phyloP scores from a whole-genome alignment of 352 stramenopile species.

The Bremia lactucae region DNA sequence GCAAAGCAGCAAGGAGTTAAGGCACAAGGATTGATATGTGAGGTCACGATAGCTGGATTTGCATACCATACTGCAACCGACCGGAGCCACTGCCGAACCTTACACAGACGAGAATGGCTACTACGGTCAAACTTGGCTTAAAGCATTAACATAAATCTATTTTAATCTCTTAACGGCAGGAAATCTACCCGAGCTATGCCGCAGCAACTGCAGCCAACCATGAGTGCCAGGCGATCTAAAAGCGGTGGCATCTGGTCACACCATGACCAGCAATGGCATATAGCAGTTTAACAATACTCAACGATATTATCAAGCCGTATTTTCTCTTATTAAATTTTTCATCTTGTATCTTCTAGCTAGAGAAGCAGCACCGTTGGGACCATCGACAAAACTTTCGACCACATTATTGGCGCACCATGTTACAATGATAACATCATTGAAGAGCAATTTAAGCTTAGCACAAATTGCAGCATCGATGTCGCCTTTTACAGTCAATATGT shows the following conservation, averaged over 20 bases:
- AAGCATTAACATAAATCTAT: conserved; percentile 84
- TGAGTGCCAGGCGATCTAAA: conserved; percentile 50
- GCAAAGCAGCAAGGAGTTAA: conserved; percentile 8
- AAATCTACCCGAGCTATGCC: conserved; percentile 47
- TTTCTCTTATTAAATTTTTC: too few relatives aligned
- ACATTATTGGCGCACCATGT: conserved; percentile 74
- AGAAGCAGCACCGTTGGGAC: conserved; percentile 33
- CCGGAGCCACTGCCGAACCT: conserved; percentile 7
- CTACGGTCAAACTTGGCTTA: conserved; percentile 68
- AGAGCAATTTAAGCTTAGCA: conserved; percentile 69
- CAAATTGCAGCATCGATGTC: conserved; percentile 3
- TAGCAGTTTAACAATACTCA: conserved; percentile 15
- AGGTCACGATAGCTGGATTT: conserved; percentile 7
- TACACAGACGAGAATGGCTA: conserved; percentile 74
- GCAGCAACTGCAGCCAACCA: conserved; percentile 31
- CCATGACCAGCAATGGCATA: conserved; percentile 39
- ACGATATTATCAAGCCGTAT: conserved; percentile 9
- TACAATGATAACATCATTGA: conserved; percentile 86
- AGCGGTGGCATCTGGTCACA: conserved; percentile 38
- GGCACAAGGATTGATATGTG: conserved; percentile 48
- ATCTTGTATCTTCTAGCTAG: too few relatives aligned
- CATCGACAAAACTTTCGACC: conserved; percentile 82
- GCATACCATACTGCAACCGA: conserved; percentile 37
- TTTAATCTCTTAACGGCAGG: conserved; percentile 15
- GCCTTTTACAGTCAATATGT: conserved; percentile 3